phyloP scores from a whole-genome alignment of 2,329 filamentous ascomycete genomes.

The Sclerotinia borealis region DNA sequence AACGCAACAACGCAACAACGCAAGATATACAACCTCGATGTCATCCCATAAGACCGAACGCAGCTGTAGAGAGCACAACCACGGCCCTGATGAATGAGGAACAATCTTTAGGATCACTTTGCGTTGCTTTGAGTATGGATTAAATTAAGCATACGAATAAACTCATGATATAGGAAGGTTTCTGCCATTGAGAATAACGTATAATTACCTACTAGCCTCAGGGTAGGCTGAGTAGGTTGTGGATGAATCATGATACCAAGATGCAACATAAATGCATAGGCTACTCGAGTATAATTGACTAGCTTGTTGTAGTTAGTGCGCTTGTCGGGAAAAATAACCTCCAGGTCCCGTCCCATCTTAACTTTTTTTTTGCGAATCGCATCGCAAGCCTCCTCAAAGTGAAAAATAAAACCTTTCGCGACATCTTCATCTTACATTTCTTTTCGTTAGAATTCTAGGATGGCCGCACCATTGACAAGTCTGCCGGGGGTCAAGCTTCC shows the following conservation, averaged over 20 bases:
- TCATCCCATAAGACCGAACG: neutral
- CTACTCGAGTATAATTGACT: too few relatives aligned
- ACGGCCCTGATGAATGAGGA: neutral
- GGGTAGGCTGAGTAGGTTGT: neutral
- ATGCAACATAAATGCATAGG: neutral
- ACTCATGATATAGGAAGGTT: neutral
- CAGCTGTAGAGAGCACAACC: neutral
- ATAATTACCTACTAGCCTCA: too few relatives aligned
- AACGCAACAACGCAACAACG: neutral
- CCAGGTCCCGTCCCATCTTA: neutral
- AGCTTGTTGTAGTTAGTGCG: conserved; percentile 1
- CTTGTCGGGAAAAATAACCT: neutral
- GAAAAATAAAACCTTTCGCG: neutral
- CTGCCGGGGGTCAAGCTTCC: conserved; percentile 63
- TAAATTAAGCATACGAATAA: neutral
- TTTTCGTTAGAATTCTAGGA: conserved; percentile 15
- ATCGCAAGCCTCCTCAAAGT: conserved; percentile 2
- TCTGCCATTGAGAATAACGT: neutral
- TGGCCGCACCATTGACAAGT: conserved; percentile 30
- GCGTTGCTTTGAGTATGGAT: neutral
- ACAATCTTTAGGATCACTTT: too few relatives aligned
- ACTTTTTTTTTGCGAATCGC: conserved; percentile 10
- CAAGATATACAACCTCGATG: neutral
- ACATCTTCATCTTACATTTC: conserved; percentile 8
- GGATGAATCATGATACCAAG: neutral